Conservation (phyloP, 495 filamentous ascomycete genomes). For the Echria macrotheca region DNA sequence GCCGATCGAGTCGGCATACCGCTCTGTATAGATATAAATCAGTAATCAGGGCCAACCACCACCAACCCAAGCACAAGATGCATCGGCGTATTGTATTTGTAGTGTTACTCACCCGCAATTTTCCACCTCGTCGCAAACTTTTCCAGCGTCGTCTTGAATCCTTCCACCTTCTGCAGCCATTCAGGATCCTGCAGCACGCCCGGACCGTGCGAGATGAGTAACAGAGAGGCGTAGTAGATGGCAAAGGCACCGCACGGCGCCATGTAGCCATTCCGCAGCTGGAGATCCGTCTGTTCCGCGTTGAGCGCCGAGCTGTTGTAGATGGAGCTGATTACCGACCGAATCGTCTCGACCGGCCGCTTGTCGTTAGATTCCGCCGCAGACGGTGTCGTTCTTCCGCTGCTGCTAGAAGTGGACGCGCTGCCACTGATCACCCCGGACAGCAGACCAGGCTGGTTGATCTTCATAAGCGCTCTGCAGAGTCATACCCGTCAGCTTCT, state of each 20-base stretch:
- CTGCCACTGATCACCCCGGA: neutral
- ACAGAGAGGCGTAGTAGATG: slow-evolving; percentile 19
- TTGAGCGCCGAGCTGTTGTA: slow-evolving; percentile 13
- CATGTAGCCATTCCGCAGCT: slow-evolving; percentile 10
- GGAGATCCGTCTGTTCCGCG: neutral
- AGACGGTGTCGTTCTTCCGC: neutral
- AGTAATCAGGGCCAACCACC: neutral
- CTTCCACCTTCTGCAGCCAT: slow-evolving; percentile 20
- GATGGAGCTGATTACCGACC: slow-evolving; percentile 17
- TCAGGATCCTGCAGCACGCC: slow-evolving; percentile 11
- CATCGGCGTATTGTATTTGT: too few relatives aligned
- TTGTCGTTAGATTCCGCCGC: neutral
- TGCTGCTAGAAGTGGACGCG: neutral
- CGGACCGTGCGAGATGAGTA: slow-evolving; percentile 26
- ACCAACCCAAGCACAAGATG: too few relatives aligned
- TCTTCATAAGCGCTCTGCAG: slow-evolving; percentile 24
- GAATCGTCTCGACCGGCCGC: slow-evolving; percentile 15
- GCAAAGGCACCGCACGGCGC: slow-evolving; percentile 22
- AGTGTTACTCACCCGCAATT: slow-evolving; percentile 21
- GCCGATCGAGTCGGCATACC: slow-evolving; percentile 10
- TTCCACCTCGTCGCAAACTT: slow-evolving; percentile 20
- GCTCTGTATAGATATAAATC: neutral
- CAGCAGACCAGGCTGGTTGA: slow-evolving; percentile 23
- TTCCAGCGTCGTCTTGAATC: slow-evolving; percentile 13
- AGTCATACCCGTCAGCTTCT: slow-evolving; percentile 6